Evolutionary conservation across 768 basidiomycete genomes (phyloP), one percentile per base, ranked within the genome.

Genomic region (Pisolithus marmoratus): DNA sequence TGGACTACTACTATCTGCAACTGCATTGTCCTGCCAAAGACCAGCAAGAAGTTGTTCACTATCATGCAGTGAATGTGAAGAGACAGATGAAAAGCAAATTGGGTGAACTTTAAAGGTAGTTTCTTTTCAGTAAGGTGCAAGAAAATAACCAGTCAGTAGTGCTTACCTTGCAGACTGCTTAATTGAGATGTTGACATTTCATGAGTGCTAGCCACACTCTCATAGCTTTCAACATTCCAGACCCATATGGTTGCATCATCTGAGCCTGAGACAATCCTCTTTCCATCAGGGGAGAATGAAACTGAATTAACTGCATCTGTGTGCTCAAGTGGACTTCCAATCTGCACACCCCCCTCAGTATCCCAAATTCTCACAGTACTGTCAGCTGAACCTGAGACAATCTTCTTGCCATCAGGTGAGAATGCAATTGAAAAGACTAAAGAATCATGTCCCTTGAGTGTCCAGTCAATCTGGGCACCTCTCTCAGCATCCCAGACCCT

Each of bases 271-370:
- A 47, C 15, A 20, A 47, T 37, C 19, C 23, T 31, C 19, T 31
- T 47, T 2, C 46, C 46, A 47, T 47, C 46, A 24, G 31, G 8
- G 26, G 37, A 45, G 48, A 60, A 57, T 12, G 58, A 31, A 34
- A 55, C 37, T 17, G 19, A 22, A 11, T 23, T 19, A 7, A 57
- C 50, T 1, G 22, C 11, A 19, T 20, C 40, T 20, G 40, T 43
- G 24, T 53, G 46, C 11, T 37, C 54, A 20, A 42, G 20, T 42
- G 41, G 41, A 20, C 23, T 42, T 2, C 37, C 55, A 27, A 37
- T 38, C 31, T 48, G 46, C 37, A 26, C 23, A 23, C 52, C 56
- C 14, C 38, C 31, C 46, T 53, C 49, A 17, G 42, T 22, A 27
- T 42, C 20, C 34, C 38, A 24, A 5, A 55, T 19, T 38, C 43